Evolutionary conservation across 495 filamentous ascomycete species (phyloP).

Genomic region (Lasiosphaeria miniovina): DNA sequence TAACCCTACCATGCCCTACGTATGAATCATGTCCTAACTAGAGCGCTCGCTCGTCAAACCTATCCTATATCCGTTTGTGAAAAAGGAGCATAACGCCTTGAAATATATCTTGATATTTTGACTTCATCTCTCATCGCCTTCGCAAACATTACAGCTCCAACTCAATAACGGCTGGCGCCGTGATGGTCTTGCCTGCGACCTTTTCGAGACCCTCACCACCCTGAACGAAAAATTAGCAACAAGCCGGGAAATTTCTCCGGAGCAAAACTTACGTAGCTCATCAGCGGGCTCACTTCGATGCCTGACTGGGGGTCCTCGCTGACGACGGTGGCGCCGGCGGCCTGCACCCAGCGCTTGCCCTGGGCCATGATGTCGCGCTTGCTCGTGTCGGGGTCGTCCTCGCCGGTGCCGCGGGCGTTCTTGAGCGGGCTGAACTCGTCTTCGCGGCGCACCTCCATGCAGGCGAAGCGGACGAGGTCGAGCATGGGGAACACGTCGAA

Average conservation of each 20-base stretch:
- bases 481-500: conserved; percentile 97
- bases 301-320: conserved; percentile 67
- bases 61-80: too few relatives aligned
- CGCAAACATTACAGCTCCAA: conserved; percentile 49
- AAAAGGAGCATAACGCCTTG: too few relatives aligned
- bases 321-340: conserved; percentile 71
- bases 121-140: too few relatives aligned
- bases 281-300: conserved; percentile 87
- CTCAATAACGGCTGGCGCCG: conserved; percentile 73
- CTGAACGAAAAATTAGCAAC: conserved; percentile 40
- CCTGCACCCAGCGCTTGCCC: conserved; percentile 78
- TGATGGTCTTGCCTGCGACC: conserved; percentile 69
- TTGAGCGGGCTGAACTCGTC: conserved; percentile 99
- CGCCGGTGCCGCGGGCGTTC: conserved; percentile 85
- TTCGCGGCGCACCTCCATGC: conserved; percentile 91
- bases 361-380: conserved; percentile 84
- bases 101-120: too few relatives aligned
- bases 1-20: too few relatives aligned
- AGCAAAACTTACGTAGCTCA: conserved; percentile 83
- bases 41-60: too few relatives aligned
- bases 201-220: conserved; percentile 87
- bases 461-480: conserved; percentile 83
- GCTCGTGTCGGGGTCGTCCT: conserved; percentile 94
- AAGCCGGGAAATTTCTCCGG: conserved; percentile 3
- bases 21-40: too few relatives aligned